Evolutionary conservation across 768 basidiomycete species (phyloP).

Genomic region (Leccinum arenicola): DNA sequence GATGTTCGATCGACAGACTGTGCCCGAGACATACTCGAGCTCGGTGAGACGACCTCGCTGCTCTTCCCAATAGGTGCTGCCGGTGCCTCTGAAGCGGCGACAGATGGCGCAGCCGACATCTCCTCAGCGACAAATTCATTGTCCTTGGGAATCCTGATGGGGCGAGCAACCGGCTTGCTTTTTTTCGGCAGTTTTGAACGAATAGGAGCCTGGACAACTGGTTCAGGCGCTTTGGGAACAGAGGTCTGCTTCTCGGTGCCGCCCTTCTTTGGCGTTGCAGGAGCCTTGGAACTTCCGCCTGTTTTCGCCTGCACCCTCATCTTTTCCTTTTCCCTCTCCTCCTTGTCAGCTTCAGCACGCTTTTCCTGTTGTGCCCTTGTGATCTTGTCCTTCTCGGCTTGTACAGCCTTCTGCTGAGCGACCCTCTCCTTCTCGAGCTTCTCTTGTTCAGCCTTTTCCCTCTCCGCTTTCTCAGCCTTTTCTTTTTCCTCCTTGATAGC

Average conservation of each 20-base stretch:
- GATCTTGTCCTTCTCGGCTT: slow-evolving; percentile 36
- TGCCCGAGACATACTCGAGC: slow-evolving; percentile 56
- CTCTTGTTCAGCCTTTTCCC: slow-evolving; percentile 38
- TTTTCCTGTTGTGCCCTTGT: slow-evolving; percentile 34
- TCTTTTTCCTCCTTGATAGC: slow-evolving; percentile 39
- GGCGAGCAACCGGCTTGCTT: slow-evolving; percentile 61
- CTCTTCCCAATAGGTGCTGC: slow-evolving; percentile 34
- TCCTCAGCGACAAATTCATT: slow-evolving; percentile 45
- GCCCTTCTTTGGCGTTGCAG: slow-evolving; percentile 16
- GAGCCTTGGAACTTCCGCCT: slow-evolving; percentile 25
- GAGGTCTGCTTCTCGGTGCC: slow-evolving; percentile 20
- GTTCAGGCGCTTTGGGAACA: slow-evolving; percentile 28
- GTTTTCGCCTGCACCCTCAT: slow-evolving; percentile 27
- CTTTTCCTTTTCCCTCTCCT: slow-evolving; percentile 30
- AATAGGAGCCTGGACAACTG: slow-evolving; percentile 63
- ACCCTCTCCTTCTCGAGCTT: slow-evolving; percentile 37
- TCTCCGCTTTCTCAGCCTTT: slow-evolving; percentile 33
- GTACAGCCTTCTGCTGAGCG: slow-evolving; percentile 31
- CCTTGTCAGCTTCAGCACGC: slow-evolving; percentile 27
- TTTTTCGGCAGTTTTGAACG: slow-evolving; percentile 85
- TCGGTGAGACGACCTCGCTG: slow-evolving; percentile 39
- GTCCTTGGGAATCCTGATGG: slow-evolving; percentile 59
- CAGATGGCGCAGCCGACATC: slow-evolving; percentile 41
- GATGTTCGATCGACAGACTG: slow-evolving; percentile 54
- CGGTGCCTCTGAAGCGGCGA: slow-evolving; percentile 47